These are phyloP conservation scores for Pueraria montana DNA, from an alignment of 306 rosid genomes.

Conservation along the genomic window DNA sequence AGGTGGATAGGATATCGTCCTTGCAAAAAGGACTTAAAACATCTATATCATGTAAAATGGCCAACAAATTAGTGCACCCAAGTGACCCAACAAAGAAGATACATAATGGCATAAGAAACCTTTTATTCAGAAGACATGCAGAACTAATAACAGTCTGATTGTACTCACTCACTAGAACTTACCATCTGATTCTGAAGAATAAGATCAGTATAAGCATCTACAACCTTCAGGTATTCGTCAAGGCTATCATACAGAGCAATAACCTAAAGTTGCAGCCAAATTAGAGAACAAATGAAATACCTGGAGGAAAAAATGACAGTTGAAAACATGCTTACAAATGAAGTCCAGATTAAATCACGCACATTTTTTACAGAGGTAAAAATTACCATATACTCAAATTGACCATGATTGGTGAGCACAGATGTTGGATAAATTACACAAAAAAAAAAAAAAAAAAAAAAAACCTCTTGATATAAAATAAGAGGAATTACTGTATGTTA, in stretches of 20 bases:
- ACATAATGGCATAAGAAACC: constrained; percentile 24
- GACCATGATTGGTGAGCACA: not conserved
- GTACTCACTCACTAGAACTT: constrained; percentile 46
- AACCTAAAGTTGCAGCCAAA: constrained; percentile 64
- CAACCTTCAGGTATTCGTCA: constrained; percentile 85
- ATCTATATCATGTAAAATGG: constrained; percentile 34
- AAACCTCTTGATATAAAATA: constrained; percentile 2
- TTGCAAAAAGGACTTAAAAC: constrained; percentile 28
- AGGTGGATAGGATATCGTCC: not conserved
- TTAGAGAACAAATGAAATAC: constrained; percentile 42
- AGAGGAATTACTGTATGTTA: constrained; percentile 9
- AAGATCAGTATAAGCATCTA: constrained; percentile 89
- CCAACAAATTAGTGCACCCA: constrained; percentile 26
- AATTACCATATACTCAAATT: constrained; percentile 30
- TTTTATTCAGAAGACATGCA: constrained; percentile 25
- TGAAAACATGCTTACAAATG: constrained; percentile 31
- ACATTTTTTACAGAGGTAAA: constrained; percentile 2
- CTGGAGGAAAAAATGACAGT: constrained; percentile 16
- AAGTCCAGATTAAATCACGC: constrained; percentile 17
- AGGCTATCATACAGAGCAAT: constrained; percentile 68
- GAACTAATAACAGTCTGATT: constrained; percentile 30
- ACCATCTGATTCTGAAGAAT: constrained; percentile 88
- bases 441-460: not conserved
- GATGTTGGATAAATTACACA: constrained; percentile 27
- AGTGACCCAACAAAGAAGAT: constrained; percentile 11